These are phyloP conservation scores for Cyclotella kingstonii DNA, from an alignment of 108 stramenopile genomes.

Conservation along the genomic window DNA sequence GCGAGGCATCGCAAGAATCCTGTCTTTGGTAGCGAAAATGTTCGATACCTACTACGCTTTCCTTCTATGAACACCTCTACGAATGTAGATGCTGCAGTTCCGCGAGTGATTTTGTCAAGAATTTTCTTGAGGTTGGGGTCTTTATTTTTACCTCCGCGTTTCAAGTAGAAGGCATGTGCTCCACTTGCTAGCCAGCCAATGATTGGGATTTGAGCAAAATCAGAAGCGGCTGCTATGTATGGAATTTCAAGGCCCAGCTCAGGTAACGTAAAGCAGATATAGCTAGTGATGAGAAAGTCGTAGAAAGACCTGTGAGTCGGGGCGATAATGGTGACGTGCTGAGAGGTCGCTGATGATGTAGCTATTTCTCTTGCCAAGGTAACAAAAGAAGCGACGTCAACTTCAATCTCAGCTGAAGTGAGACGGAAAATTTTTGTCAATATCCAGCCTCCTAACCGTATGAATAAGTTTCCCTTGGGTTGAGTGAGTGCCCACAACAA, in stretches of 20 bases:
- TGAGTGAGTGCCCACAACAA: slow-evolving; percentile 79
- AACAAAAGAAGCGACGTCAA: slow-evolving; percentile 66
- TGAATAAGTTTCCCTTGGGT: slow-evolving; percentile 58
- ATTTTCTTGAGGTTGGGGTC: slow-evolving; percentile 45
- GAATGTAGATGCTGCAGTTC: slow-evolving; percentile 15
- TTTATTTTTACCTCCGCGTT: slow-evolving; percentile 47
- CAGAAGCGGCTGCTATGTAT: slow-evolving; percentile 73
- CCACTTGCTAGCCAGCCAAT: slow-evolving; percentile 63
- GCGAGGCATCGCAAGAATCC: slow-evolving; percentile 71
- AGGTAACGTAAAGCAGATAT: slow-evolving; percentile 72
- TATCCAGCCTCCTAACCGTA: slow-evolving; percentile 62
- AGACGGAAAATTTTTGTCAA: slow-evolving; percentile 59
- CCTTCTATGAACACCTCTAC: slow-evolving; percentile 89
- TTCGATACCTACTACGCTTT: slow-evolving; percentile 74
- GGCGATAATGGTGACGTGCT: slow-evolving; percentile 57
- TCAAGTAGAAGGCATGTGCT: slow-evolving; percentile 68
- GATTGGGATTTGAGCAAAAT: slow-evolving; percentile 69
- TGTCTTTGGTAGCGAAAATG: slow-evolving; percentile 76
- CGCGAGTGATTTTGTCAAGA: slow-evolving; percentile 17
- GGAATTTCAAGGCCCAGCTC: slow-evolving; percentile 79
- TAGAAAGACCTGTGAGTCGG: slow-evolving; percentile 88
- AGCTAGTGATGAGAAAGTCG: slow-evolving; percentile 85
- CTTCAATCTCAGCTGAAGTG: slow-evolving; percentile 53
- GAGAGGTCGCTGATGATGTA: slow-evolving; percentile 4
- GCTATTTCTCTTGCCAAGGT: slow-evolving; percentile 19